Percentiles rank a stretch among this genome's conserved stretches.
phyloP scores from a whole-genome alignment of 1,284 basidiomycete genomes.

The Fomitopsis schrenkii region DNA sequence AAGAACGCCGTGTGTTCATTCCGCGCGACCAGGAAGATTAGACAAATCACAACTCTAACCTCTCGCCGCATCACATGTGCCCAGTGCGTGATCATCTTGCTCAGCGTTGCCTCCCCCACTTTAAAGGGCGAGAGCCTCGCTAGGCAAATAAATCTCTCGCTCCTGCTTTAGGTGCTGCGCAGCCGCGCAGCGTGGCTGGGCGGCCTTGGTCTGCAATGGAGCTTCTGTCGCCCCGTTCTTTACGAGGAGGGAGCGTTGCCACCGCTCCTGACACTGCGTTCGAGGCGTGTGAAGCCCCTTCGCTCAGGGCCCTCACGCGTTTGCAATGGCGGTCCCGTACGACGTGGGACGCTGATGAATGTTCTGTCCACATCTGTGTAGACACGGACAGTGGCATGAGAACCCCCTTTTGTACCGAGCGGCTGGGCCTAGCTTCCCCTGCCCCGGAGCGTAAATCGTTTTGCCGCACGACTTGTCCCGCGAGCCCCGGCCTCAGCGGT shows the following conservation, averaged over 20 bases:
- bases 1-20: conserved; percentile 4
- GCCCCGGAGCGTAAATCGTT: background rate
- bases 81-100: conserved; percentile 5
- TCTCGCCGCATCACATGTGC: conserved; percentile 1
- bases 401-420: background rate
- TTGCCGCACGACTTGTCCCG: conserved; percentile 15
- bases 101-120: background rate
- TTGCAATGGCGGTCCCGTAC: background rate
- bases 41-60: conserved; percentile 9
- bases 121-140: background rate
- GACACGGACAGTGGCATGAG: conserved; percentile 1
- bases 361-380: background rate
- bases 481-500: conserved; percentile 17
- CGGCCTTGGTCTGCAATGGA: background rate
- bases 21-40: conserved; percentile 9
- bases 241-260: background rate
- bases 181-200: background rate
- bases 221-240: background rate
- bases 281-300: background rate
- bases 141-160: conserved; percentile 2
- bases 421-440: background rate
- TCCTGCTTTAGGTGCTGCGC: background rate
- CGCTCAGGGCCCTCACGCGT: background rate
- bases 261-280: background rate
- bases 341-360: background rate